These are phyloP conservation scores for Eucalyptus victrix DNA, from an alignment of 345 rosid genomes.

Conservation along the genomic window DNA sequence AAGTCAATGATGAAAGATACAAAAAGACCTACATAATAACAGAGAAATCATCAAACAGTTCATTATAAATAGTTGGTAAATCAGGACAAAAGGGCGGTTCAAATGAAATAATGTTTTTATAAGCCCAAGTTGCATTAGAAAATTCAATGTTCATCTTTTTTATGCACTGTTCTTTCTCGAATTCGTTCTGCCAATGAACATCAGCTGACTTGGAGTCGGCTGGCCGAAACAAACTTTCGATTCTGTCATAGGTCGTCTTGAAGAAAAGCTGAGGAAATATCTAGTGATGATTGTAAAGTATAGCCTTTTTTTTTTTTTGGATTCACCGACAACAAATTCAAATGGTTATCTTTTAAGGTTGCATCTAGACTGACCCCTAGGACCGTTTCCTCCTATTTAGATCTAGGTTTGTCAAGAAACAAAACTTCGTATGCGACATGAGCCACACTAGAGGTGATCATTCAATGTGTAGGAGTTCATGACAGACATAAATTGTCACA, in stretches of 20 bases:
- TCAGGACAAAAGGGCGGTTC: neutral
- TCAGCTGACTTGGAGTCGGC: neutral
- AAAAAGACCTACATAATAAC: neutral
- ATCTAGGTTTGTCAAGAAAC: neutral
- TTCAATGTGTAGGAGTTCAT: neutral
- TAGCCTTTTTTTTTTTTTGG: neutral
- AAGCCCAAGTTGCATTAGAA: neutral
- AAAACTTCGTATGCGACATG: neutral
- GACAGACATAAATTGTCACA: neutral
- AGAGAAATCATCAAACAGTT: neutral
- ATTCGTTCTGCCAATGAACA: neutral
- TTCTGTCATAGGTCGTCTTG: neutral
- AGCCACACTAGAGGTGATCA: neutral
- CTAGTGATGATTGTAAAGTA: neutral
- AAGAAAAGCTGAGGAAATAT: neutral
- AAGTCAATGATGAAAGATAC: neutral
- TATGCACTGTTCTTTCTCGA: neutral
- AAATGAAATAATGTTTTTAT: neutral
- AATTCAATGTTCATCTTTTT: neutral
- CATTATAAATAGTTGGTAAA: neutral
- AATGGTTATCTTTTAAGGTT: neutral
- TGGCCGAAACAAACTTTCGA: accelerated
- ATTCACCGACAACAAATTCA: neutral
- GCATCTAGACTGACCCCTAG: neutral
- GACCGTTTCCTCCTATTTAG: neutral